Base-by-base conservation (phyloP, 2,329 filamentous ascomycete genomes). In the Penicillium sp. region DNA sequence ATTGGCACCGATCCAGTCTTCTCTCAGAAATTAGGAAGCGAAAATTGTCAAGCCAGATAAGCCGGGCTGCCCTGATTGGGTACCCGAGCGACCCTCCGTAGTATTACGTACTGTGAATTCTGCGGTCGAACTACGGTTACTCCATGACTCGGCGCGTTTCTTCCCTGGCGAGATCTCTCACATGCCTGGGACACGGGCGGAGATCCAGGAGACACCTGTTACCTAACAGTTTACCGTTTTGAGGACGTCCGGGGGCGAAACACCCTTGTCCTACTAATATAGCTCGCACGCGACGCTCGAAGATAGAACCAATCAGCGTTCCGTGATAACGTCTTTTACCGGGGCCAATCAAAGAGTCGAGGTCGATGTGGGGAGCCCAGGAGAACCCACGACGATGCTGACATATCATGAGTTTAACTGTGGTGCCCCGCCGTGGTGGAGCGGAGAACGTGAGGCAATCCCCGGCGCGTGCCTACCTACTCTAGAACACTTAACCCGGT, bases 61-160 rank as follows among this genome's bases (percentile, higher is more conserved):
- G 66, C 28, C 14, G 38, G 14, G 7, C 5, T 13, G 10, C 39
- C 24, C 54, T 69, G 64, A 70, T 70, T 71, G 68, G 69, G 33
- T 41, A 48, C 31, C 47, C 25, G 39, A 31, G 45, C 45, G 53
- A 54, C 43, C 56, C 50, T 44, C 53, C 56, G 55, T 62, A 45
- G 51, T 57, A 69, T 71, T 71, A 71, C 68, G 67, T 69, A 69
- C 63, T 58, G 56, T 41, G 48, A 56, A 55, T 36, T n/a, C 30
- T 38, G 22, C 46, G 25, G 36, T 50, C 46, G 43, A 47, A 45
- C 20, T 24, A 40, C 14, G 18, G 11, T 30, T 13, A 27, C 39
- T 45, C 28, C 6, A 36, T 25, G 20, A 35, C 35, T 40, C 38
- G 11, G 11, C 22, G 18, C 5, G 14, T 25, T 8, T 24, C 10